A percentile compares a stretch with the other conserved stretches of the same genome.
phyloP scores from a whole-genome alignment of 345 rosid genomes.

The Gossypium thurberi region DNA sequence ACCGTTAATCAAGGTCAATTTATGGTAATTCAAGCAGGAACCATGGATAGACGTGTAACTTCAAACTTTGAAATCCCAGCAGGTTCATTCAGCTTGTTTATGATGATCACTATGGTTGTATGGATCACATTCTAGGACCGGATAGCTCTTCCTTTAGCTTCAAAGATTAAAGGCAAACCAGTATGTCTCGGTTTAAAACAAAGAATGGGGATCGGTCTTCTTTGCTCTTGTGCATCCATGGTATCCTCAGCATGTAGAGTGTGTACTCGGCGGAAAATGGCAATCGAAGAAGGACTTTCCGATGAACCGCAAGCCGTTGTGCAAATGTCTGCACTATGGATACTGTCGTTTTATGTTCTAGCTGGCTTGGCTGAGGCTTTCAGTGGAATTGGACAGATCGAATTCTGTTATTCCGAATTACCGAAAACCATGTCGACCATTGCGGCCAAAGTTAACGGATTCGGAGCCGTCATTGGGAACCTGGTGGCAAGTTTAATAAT shows the following conservation, averaged over 20 bases:
- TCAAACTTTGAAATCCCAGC: constrained; percentile 43
- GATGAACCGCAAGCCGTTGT: constrained; percentile 21
- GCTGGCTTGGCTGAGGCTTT: constrained; percentile 40
- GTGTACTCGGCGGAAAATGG: constrained; percentile 23
- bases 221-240: constrained; percentile 27
- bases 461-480: constrained; percentile 28
- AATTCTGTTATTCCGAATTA: constrained; percentile 44
- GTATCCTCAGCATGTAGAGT: constrained; percentile 30
- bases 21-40: constrained; percentile 32
- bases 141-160: constrained; percentile 28
- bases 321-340: constrained; percentile 45
- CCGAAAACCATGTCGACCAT: constrained; percentile 53
- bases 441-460: constrained; percentile 26
- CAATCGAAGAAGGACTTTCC: constrained; percentile 20
- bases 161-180: constrained; percentile 30
- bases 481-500: constrained; percentile 35
- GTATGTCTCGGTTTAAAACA: constrained; percentile 31
- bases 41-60: constrained; percentile 48
- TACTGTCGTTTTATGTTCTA: constrained; percentile 29
- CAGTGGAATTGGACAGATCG: constrained; percentile 33
- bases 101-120: constrained; percentile 19
- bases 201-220: constrained; percentile 44
- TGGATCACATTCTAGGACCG: constrained; percentile 43
- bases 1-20: constrained; percentile 30
- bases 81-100: constrained; percentile 36